phyloP scores from a whole-genome alignment of 2,329 filamentous ascomycete genomes.

The Dactylellina haptotyla region DNA sequence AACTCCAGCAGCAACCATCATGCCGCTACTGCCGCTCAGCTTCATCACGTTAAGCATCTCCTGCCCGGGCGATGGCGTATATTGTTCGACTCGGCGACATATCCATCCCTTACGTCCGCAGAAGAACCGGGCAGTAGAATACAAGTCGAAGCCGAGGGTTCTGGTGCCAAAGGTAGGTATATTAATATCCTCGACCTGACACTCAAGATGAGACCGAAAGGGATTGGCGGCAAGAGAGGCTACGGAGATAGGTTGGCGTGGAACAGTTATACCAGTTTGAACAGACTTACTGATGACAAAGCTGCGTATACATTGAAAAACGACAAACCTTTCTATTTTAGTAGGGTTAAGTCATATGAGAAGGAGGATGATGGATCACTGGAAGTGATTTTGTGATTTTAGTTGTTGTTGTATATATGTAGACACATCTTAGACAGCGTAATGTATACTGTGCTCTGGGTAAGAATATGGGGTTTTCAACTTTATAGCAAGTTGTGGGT shows the following conservation, averaged over 20 bases:
- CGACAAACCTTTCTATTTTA: constrained; percentile 74
- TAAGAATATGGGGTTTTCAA: too few species aligned
- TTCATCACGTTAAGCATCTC: constrained; percentile 62
- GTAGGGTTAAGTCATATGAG: constrained; percentile 73
- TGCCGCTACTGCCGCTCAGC: constrained; percentile 60
- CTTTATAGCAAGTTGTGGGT: too few species aligned
- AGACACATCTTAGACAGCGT: too few species aligned
- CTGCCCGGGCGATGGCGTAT: constrained; percentile 74
- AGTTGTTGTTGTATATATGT: too few species aligned
- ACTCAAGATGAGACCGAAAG: constrained; percentile 65
- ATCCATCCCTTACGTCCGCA: constrained; percentile 55
- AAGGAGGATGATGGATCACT: constrained; percentile 61
- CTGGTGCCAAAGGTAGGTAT: constrained; percentile 71
- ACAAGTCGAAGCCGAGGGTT: constrained; percentile 85
- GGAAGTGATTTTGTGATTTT: background rate
- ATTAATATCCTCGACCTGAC: constrained; percentile 83
- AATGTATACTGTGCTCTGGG: too few species aligned
- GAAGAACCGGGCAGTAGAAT: constrained; percentile 65
- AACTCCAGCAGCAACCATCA: constrained; percentile 56
- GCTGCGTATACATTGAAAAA: constrained; percentile 77
- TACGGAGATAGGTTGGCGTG: constrained; percentile 86
- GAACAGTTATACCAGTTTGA: constrained; percentile 92
- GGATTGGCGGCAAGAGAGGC: constrained; percentile 67
- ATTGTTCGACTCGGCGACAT: constrained; percentile 64
- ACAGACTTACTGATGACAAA: constrained; percentile 89